phyloP scores from a whole-genome alignment of 768 basidiomycete species.

The Rhodotorula babjevae region DNA sequence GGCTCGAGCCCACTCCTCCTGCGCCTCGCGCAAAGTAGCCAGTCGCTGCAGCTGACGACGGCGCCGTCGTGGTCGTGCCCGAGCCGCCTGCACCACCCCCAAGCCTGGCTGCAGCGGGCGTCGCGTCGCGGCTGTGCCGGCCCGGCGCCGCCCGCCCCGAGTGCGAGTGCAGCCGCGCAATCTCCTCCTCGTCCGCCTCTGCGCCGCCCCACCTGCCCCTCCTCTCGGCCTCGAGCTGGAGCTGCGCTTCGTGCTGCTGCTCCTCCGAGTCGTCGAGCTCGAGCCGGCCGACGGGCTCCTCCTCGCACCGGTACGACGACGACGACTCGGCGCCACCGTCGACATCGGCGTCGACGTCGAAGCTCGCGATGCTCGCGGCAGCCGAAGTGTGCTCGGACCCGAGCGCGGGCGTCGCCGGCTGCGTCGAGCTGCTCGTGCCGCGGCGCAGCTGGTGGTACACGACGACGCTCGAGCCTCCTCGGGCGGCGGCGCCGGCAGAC shows the following conservation, averaged over 20 bases:
- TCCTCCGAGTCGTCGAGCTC: constrained; percentile 21
- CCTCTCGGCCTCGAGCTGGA: not conserved
- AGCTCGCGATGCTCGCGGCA: constrained; percentile 5
- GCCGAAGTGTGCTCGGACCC: constrained; percentile 2
- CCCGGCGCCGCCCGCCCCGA: not conserved
- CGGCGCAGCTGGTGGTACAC: not conserved
- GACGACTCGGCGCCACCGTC: not conserved
- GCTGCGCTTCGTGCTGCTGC: not conserved
- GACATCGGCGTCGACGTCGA: not conserved
- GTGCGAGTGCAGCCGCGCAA: not conserved
- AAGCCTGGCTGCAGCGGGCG: constrained; percentile 8
- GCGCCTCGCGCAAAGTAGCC: constrained; percentile 15
- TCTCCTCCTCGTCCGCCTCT: not conserved
- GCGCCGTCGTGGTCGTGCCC: not conserved
- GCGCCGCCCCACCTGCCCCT: not conserved
- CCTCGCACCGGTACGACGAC: constrained; percentile 3
- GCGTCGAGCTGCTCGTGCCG: not conserved
- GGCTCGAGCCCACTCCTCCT: not conserved
- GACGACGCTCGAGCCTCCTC: too few species aligned
- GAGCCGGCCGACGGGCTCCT: constrained; percentile 29
- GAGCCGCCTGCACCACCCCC: not conserved
- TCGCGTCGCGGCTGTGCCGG: constrained; percentile 16
- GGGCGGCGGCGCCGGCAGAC: not conserved
- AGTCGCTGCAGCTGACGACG: not conserved
- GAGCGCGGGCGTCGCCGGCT: not conserved